Conservation (phyloP, 139 green algal species). For the Mesostigma viride region DNA sequence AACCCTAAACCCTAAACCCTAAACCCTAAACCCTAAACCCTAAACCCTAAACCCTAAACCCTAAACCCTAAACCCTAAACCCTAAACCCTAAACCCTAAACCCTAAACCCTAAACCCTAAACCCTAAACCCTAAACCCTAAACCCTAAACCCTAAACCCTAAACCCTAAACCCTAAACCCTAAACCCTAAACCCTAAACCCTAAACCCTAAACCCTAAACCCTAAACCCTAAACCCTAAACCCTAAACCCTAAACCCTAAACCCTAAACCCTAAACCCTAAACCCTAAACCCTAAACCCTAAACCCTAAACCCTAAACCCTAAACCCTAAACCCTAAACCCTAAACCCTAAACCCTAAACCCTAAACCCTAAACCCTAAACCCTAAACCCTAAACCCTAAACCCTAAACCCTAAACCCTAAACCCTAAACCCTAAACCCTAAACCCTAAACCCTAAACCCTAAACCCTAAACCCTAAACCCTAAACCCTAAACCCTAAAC, state of each 20-base stretch:
- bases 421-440: too few species aligned
- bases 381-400: too few species aligned
- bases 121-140: not conserved
- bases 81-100: conserved; percentile 10
- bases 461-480: too few species aligned
- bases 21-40: conserved; percentile 9
- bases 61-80: conserved; percentile 10
- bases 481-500: too few species aligned
- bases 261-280: conserved; percentile 9
- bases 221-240: conserved; percentile 10
- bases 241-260: conserved; percentile 9
- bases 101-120: conserved; percentile 9
- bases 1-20: too few species aligned
- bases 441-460: too few species aligned
- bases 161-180: conserved; percentile 9
- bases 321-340: too few species aligned
- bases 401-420: too few species aligned
- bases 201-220: conserved; percentile 10
- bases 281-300: conserved; percentile 9
- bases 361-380: too few species aligned
- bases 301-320: conserved; percentile 9
- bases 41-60: conserved; percentile 8
- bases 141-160: conserved; percentile 9
- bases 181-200: conserved; percentile 10
- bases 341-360: too few species aligned